Evolutionary conservation across 2,329 filamentous ascomycete species (phyloP), one percentile per base, ranked within the genome.

Genomic region (Setomelanomma holmii): DNA sequence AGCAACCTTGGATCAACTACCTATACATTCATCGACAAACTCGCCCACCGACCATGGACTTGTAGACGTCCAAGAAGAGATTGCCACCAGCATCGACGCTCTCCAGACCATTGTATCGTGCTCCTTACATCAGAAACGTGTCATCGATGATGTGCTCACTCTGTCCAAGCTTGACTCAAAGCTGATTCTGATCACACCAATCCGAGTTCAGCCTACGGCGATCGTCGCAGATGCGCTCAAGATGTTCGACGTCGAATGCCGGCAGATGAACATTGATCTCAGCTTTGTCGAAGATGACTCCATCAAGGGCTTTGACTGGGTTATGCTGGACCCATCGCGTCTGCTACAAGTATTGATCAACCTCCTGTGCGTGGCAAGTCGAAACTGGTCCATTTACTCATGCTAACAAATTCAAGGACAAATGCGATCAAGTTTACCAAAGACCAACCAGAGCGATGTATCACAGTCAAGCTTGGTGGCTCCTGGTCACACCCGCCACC

Each of bases 141-240:
- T 70, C 11, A 72, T 78, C 4, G 75, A 78, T 50, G 76, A 78
- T 50, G 72, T 78, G 1, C 68, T 78, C 1, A 75, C 68, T 5
- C 44, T 70, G n/a, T 68, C 65, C 2, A 69, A 69, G 40, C 56
- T 70, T 17, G 67, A 70, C 34, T 69, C 66, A 0, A 62, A 61
- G n/a, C 51, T 70, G 7, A 63, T 69, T 17, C 21, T 63, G 12
- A 67, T 70, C 17, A 68, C 65, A 2, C 67, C 66, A 7, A 53
- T 63, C 40, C 58, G 54, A 3, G 62, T 69, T 1, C 58, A 63
- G 21, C 60, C 66, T 1, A 38, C 54, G 3, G 24, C 56, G 0
- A 58, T 69, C 1, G 61, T 70, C 4, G 61, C 58, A 4, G 63
- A 67, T 10, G 67, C 66, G 1, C 48, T 70, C 24, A 67, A 60